A percentile compares a stretch with the other conserved stretches of the same genome.
Evolutionary conservation across 371 early-diverging fungal species (phyloP).

Genomic region (Mortierella sp.): DNA sequence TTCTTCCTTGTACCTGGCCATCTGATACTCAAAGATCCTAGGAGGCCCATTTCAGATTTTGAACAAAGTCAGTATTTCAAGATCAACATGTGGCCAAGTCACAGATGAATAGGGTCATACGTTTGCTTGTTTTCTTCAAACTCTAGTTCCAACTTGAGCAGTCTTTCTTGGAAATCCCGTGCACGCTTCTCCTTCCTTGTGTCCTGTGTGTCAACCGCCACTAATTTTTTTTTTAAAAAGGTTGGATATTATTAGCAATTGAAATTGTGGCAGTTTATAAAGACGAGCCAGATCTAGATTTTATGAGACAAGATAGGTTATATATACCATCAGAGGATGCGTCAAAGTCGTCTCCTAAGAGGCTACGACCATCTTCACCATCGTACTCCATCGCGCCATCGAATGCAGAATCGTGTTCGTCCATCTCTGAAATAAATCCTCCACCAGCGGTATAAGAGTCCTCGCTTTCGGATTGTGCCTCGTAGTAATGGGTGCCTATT

Average conservation of each 20-base stretch:
- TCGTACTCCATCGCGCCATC: conserved; percentile 56
- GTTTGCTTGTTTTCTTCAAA: conserved; percentile 55
- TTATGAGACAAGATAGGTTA: not conserved
- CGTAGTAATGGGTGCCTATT: conserved; percentile 5
- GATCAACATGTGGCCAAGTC: no score
- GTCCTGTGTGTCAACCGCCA: conserved; percentile 33
- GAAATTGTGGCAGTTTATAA: not conserved
- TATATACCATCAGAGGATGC: conserved; percentile 53
- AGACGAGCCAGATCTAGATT: not conserved
- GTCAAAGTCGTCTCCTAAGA: conserved; percentile 53
- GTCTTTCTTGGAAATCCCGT: conserved; percentile 52
- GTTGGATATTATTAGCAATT: not conserved
- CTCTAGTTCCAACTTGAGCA: conserved; percentile 47
- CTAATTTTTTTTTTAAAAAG: conserved; percentile 6
- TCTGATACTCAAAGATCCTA: conserved; percentile 50
- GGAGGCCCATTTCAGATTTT: not conserved
- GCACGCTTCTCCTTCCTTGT: conserved; percentile 38
- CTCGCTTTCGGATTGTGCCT: conserved; percentile 40
- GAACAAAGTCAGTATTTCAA: not conserved
- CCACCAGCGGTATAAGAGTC: conserved; percentile 44
- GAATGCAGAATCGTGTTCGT: conserved; percentile 53
- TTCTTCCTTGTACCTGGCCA: conserved; percentile 55
- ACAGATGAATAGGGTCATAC: conserved; percentile 12
- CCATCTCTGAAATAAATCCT: conserved; percentile 53
- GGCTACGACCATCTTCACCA: conserved; percentile 53